Percentiles rank a stretch among this genome's conserved stretches.
phyloP scores from a whole-genome alignment of 2,329 filamentous ascomycete species.

The Diplodia sapinea region DNA sequence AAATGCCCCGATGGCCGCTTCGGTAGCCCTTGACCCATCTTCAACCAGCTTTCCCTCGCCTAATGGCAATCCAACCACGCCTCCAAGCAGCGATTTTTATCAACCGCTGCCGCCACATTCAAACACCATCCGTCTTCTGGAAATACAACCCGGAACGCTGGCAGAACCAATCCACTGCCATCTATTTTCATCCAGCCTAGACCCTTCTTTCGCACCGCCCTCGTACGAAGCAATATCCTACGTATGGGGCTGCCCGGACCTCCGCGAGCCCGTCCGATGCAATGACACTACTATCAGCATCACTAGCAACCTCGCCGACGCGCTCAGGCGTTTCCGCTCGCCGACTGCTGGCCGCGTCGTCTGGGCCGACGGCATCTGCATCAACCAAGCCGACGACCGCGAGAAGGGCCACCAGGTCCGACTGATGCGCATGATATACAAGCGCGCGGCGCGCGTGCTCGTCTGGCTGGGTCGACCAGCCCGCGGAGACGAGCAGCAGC shows the following conservation, averaged over 20 bases:
- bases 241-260: conserved; percentile 1
- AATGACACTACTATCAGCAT: conserved; percentile 1
- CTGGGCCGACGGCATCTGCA: conserved; percentile 35
- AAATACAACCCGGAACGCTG: neutral
- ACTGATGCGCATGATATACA: conserved; percentile 34
- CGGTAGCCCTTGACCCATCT: neutral
- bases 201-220: neutral
- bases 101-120: neutral
- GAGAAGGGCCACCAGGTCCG: conserved; percentile 32
- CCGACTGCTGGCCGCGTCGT: neutral
- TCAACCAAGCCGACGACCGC: conserved; percentile 32
- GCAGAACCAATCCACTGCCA: neutral
- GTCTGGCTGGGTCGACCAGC: conserved; percentile 33
- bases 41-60: neutral
- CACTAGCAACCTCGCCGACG: neutral
- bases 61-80: neutral
- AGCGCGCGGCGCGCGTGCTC: conserved; percentile 22
- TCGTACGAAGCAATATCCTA: conserved; percentile 18
- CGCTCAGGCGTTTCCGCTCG: conserved; percentile 10
- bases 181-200: neutral
- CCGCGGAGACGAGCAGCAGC: neutral
- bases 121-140: conserved; percentile 4
- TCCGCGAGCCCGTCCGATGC: neutral
- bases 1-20: neutral
- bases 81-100: neutral